These are phyloP conservation scores for Dryadomyces sulphureus DNA, from an alignment of 2,329 filamentous ascomycete genomes.

Conservation along the genomic window DNA sequence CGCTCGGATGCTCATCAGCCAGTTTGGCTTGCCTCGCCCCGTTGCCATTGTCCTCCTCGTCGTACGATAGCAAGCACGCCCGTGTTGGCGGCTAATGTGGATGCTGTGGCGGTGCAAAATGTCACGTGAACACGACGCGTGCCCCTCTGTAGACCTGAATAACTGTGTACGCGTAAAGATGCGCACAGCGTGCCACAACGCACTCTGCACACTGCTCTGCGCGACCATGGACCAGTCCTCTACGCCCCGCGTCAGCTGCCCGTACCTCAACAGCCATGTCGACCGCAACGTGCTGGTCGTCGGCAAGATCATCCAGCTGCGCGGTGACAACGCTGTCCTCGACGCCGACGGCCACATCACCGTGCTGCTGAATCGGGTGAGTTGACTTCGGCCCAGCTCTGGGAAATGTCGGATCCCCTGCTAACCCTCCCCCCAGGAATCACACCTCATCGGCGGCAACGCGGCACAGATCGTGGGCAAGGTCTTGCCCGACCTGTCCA, in stretches of 20 bases:
- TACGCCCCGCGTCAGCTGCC: constrained; percentile 69
- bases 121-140: background rate
- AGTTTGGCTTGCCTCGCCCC: too few relatives aligned
- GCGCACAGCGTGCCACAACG: background rate
- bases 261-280: constrained; percentile 64
- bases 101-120: background rate
- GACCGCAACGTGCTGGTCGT: constrained; percentile 67
- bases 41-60: too few relatives aligned
- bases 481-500: constrained; percentile 56
- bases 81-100: background rate
- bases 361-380: constrained; percentile 57
- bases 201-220: background rate
- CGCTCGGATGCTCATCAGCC: too few relatives aligned
- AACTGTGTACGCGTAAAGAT: background rate
- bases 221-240: constrained; percentile 54
- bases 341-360: constrained; percentile 69
- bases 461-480: constrained; percentile 68
- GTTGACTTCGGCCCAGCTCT: background rate
- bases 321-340: constrained; percentile 65
- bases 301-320: constrained; percentile 70
- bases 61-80: too few relatives aligned
- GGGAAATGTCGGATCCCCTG: background rate
- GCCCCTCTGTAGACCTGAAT: background rate
- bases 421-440: constrained; percentile 34
- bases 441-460: constrained; percentile 54